A percentile compares a stretch with the other conserved stretches of the same genome.
Conservation (phyloP, 257 asterid species). For the Rhazya stricta region DNA sequence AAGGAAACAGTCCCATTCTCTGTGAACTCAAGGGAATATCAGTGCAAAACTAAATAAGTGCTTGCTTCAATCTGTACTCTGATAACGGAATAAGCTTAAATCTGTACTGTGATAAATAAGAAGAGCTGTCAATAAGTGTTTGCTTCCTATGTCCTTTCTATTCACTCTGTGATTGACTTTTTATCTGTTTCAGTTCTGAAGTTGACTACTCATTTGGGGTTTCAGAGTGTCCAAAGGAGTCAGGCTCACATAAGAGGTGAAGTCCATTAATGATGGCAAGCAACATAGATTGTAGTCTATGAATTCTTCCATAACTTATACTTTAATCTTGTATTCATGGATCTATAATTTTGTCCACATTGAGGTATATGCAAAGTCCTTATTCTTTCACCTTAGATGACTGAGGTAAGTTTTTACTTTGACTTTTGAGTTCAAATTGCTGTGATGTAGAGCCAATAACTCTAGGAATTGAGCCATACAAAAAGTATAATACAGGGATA, state of each 20-base stretch:
- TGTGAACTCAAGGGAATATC: not conserved
- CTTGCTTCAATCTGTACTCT: not conserved
- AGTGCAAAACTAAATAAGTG: not conserved
- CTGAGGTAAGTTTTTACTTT: not conserved
- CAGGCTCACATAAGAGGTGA: slow-evolving; percentile 68
- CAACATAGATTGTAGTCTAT: not conserved
- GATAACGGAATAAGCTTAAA: not conserved
- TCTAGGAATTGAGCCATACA: not conserved
- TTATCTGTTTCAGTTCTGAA: slow-evolving; percentile 41
- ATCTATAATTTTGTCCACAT: not conserved
- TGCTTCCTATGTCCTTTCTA: not conserved
- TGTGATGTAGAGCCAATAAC: not conserved
- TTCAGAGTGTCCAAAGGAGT: slow-evolving; percentile 45
- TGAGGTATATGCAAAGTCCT: not conserved
- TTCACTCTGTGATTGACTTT: not conserved
- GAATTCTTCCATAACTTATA: not conserved
- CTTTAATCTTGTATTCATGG: not conserved
- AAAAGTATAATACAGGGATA: not conserved
- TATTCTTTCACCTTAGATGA: not conserved
- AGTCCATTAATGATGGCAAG: not conserved
- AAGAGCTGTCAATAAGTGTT: not conserved
- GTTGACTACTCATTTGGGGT: slow-evolving; percentile 65
- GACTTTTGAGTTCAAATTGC: not conserved
- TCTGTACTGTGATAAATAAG: not conserved
- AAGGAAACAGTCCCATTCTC: not conserved